Base-by-base conservation (phyloP, 345 rosid species). In the Atalantia buxifolia region DNA sequence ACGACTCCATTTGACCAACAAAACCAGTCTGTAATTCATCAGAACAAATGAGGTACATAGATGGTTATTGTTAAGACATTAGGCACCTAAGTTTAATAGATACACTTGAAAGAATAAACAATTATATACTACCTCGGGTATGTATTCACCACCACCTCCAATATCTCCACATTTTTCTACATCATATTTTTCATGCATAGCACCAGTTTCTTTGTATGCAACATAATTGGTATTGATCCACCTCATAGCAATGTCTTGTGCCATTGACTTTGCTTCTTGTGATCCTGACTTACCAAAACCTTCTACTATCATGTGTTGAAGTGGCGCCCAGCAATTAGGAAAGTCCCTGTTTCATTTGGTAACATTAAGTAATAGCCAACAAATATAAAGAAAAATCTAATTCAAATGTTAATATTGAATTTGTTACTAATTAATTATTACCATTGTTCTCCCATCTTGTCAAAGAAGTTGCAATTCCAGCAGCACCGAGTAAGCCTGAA, bases 291-390 rank as follows among this genome's bases (percentile, higher is more conserved):
- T 86, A 18, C 82, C 80, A 7, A 95, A 84, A 35, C 98, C 98
- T 81, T 91, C 95, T 61, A 86, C 92, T 65, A 94, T 90, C 88
- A 89, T 79, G 71, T 90, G 98, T 64, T 96, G 98, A 36, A 90
- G 83, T 7, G 99, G 98, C 1, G 98, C 90, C 99, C 98, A 96
- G 60, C 98, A 98, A 35, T 92, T 96, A 19, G 98, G 98, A 81
- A 71, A 92, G 82, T 96, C 99, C 98, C 98, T 96, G 84, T 67
- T 76, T 33, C 9, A 61, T 28, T n/a, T 63, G 56, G 21, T 72
- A 30, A 5, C 28, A 28, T 45, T 30, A 14, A 16, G 13, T 57
- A 30, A 56, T 70, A 42, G 22, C 33, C 31, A 66, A 40, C 27
- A n/a, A 18, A 65, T 9, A 66, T 4, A 45, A 60, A 6, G 22